Evolutionary conservation across 805 yeast species (phyloP).

Genomic region (Hemisphaericaspora nanyangensis): DNA sequence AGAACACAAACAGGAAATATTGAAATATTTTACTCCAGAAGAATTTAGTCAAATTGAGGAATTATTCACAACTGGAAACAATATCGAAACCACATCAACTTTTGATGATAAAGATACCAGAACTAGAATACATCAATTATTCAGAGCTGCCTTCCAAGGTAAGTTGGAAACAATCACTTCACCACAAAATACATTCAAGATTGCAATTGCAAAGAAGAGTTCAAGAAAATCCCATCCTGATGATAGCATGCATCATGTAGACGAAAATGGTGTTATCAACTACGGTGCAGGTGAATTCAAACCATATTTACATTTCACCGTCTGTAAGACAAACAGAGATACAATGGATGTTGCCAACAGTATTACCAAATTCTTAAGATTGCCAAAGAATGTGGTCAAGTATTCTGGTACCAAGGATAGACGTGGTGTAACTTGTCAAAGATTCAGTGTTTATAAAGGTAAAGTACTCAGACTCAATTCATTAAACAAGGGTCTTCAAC

Average conservation of each 20-base stretch:
- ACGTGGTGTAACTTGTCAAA: constrained; percentile 92
- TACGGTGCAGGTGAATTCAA: constrained; percentile 74
- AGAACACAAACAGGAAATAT: constrained; percentile 45
- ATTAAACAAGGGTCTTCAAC: constrained; percentile 49
- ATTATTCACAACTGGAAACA: constrained; percentile 51
- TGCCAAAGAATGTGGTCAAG: constrained; percentile 66
- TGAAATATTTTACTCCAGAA: constrained; percentile 53
- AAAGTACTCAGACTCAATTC: constrained; percentile 72
- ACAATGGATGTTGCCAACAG: constrained; percentile 91
- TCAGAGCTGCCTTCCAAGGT: constrained; percentile 70
- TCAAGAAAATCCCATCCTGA: constrained; percentile 19
- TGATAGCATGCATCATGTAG: constrained; percentile 37
- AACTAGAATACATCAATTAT: constrained; percentile 71
- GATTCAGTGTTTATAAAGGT: constrained; percentile 63
- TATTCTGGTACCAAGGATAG: constrained; percentile 97
- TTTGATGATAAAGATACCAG: constrained; percentile 71
- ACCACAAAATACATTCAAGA: constrained; percentile 57
- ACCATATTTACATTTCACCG: constrained; percentile 66
- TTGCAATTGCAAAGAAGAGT: constrained; percentile 50
- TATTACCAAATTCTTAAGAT: constrained; percentile 65
- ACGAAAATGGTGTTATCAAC: constrained; percentile 52
- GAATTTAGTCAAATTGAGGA: constrained; percentile 55
- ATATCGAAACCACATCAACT: constrained; percentile 52
- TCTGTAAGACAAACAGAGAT: constrained; percentile 93
- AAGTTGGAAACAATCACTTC: constrained; percentile 79